Conservation (phyloP, 306 rosid species). For the Echinosophora koreensis region DNA sequence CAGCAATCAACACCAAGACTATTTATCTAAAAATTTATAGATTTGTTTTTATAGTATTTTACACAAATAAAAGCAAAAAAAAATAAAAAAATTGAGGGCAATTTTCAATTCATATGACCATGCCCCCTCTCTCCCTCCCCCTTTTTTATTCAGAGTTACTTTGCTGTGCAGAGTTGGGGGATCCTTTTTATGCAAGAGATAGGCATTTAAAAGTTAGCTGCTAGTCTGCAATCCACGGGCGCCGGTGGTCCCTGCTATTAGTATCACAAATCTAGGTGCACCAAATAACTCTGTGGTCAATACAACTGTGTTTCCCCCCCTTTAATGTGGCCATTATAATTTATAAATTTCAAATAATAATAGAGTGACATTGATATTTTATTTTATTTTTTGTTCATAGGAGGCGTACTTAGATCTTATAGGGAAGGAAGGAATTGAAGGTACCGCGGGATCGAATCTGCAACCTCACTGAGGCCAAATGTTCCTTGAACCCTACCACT, state of each 20-base stretch:
- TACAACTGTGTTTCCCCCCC: background rate
- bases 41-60: background rate
- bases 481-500: too few species aligned
- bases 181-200: background rate
- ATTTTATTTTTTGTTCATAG: too few species aligned
- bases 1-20: too few species aligned
- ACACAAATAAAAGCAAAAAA: background rate
- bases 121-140: too few species aligned
- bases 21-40: background rate
- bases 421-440: too few species aligned
- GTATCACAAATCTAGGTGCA: constrained; percentile 1
- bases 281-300: constrained; percentile 13
- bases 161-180: background rate
- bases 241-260: background rate
- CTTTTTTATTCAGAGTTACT: background rate
- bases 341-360: background rate
- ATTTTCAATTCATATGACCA: constrained; percentile 38
- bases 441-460: too few species aligned
- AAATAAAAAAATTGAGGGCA: background rate
- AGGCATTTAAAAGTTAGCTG: too few species aligned
- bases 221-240: background rate
- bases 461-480: too few species aligned
- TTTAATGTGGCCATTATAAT: constrained; percentile 15
- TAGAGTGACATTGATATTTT: background rate
- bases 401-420: too few species aligned